Conservation (phyloP, 768 basidiomycete species). For the Podaxis pistillaris region DNA sequence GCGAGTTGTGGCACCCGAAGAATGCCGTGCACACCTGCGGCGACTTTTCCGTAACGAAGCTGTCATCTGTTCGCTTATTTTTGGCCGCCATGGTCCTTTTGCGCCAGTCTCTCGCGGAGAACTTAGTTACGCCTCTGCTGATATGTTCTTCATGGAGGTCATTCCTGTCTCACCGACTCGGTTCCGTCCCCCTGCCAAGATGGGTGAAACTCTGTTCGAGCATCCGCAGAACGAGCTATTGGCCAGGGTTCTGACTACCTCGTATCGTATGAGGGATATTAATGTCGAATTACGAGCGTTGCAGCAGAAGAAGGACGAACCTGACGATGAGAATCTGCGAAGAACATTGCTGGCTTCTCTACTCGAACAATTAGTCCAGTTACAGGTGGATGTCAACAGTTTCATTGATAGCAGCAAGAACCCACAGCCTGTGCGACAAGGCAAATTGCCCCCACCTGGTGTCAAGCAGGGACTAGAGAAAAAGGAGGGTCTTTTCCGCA, state of each 20-base stretch:
- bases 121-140: constrained; percentile 73
- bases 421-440: constrained; percentile 78
- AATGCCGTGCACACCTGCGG: constrained; percentile 92
- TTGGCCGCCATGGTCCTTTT: constrained; percentile 89
- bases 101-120: constrained; percentile 57
- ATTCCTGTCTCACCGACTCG: constrained; percentile 91
- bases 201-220: constrained; percentile 93
- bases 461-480: constrained; percentile 98
- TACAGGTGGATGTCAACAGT: constrained; percentile 94
- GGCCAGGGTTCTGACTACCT: constrained; percentile 74
- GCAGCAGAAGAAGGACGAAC: constrained; percentile 53
- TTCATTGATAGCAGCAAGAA: constrained; percentile 98
- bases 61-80: constrained; percentile 82
- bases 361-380: constrained; percentile 80
- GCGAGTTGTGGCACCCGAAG: constrained; percentile 86
- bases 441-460: constrained; percentile 88
- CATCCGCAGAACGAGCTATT: constrained; percentile 95
- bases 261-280: constrained; percentile 75
- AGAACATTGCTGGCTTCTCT: constrained; percentile 63
- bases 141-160: constrained; percentile 97
- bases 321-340: constrained; percentile 47
- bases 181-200: constrained; percentile 89
- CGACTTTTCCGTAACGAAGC: constrained; percentile 82
- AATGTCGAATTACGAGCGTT: constrained; percentile 63
- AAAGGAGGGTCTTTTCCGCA: constrained; percentile 97